Evolutionary conservation across 2,329 filamentous ascomycete genomes (phyloP), one percentile per base, ranked within the genome.

Genomic region (Talaromyces sp.): DNA sequence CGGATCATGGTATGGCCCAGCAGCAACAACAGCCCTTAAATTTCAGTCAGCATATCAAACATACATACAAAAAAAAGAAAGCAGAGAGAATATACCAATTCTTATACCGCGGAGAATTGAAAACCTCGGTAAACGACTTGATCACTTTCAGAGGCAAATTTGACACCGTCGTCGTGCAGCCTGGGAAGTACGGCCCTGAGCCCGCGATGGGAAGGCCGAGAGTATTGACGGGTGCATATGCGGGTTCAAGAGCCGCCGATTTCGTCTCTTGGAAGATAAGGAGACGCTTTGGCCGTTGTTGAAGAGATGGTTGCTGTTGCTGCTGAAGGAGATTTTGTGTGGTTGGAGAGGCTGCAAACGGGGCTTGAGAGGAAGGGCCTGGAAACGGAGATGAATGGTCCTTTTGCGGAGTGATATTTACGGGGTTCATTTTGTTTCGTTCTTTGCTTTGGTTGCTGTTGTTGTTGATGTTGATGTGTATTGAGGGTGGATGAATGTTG

Each of bases 261-360:
- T 69, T 69, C 57, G 70, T 65, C 61, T 75, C 72, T 62, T 75
- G 71, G 65, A 75, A 74, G 63, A 75, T 71, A 54, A 75, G 66
- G 32, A 75, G 71, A 46, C 70, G 70, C 50, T 50, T 60, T 6
- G 58, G 35, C 7, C 51, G 58, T 56, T 35, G 58, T 61, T 68
- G 66, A 19, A 62, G 48, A 21, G 6, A 3, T 24, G 38, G 53
- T 19, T 9, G 53, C n/a, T 26, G 50, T 53, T 11, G 62, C 53
- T 14, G 57, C 58, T 61, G 62, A 12, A 48, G 54, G 21, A 41
- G 29, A 38, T 35, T 29, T n/a, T 32, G 35, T 35, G 27, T 6
- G 8, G 54, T 17, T n/a, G 54, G 24, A 56, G 54, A 32, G 7
- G 54, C 14, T 0, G 35, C 6, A 9, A 38, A 38, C 7, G 35